Base-by-base conservation (phyloP, 306 rosid genomes). In the Gastrolobium villosum region DNA sequence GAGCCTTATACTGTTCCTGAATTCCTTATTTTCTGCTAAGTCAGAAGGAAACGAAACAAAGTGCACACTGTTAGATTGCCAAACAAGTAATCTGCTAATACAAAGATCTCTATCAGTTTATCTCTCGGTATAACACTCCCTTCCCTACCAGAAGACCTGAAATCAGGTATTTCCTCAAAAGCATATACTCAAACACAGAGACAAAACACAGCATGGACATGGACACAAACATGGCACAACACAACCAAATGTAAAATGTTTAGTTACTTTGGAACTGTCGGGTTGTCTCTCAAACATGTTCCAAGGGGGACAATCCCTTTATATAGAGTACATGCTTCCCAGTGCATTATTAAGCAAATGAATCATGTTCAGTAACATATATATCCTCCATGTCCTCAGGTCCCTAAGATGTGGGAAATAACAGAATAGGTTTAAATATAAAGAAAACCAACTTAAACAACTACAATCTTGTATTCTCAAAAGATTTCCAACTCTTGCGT, bases 381-480 rank as follows among this genome's bases (percentile, higher is more conserved):
- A 43, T 56, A 44, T 46, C 28, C 32, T 57, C 36, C 54, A 26
- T 55, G 65, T 39, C 34, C 26, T 11, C 3, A 39, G 66, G 77
- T 72, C 41, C 65, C 34, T 26, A 41, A 28, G 41, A 43, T 41
- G 55, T 31, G 32, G 11, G 52, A 56, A 40, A 28, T 72, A 73
- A 36, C 10, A 65, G 54, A 30, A 10, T 50, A 65, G 62, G 37
- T n/a, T 55, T 62, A 44, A 65, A 37, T 56, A 80, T 13, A 31
- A 14, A 57, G 37, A 48, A 3, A 75, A 75, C 14, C 65, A 52
- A 14, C 41, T 53, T 45, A 50, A 57, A 54, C 34, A 55, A 65
- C 70, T 13, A n/a, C 66, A 32, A 6, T 76, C 48, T 65, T n/a
- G n/a, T 74, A 68, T 49, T 10, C 65, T 62, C 54, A 63, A n/a